A percentile compares a stretch with the other conserved stretches of the same genome.
Evolutionary conservation across 345 rosid genomes (phyloP).

Genomic region (Pistacia atlantica): DNA sequence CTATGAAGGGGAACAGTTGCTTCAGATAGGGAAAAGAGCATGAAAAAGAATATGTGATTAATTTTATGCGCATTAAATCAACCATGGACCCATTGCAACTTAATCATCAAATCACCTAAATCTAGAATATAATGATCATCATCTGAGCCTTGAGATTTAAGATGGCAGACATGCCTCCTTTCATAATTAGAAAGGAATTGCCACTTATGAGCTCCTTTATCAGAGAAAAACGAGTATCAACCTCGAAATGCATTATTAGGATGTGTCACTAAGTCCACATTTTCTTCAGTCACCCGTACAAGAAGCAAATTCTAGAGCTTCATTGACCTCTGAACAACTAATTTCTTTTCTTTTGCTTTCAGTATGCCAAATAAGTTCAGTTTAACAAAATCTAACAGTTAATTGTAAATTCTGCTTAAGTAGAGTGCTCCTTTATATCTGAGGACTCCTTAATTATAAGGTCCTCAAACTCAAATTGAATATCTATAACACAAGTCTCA

Average conservation of each 20-base stretch:
- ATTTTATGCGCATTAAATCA: no score
- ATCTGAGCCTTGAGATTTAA: neutral
- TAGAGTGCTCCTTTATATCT: neutral
- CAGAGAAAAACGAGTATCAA: neutral
- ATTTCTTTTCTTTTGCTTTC: neutral
- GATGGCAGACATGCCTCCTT: neutral
- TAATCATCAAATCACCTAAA: no score
- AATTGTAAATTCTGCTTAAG: neutral
- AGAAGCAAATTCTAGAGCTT: neutral
- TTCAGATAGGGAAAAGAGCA: neutral
- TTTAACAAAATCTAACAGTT: neutral
- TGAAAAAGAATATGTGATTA: no score
- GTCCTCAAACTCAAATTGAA: neutral
- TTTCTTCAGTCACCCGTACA: neutral
- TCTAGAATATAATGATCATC: no score
- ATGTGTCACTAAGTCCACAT: neutral
- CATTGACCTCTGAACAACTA: no score
- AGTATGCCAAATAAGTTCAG: neutral
- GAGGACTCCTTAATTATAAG: neutral
- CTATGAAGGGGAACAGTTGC: neutral
- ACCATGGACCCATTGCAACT: no score
- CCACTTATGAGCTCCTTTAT: neutral
- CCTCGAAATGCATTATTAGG: no score
- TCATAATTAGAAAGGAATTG: neutral
- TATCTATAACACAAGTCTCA: neutral